Conservation (phyloP, 352 stramenopile genomes). For the Phytophthora uliginosa region DNA sequence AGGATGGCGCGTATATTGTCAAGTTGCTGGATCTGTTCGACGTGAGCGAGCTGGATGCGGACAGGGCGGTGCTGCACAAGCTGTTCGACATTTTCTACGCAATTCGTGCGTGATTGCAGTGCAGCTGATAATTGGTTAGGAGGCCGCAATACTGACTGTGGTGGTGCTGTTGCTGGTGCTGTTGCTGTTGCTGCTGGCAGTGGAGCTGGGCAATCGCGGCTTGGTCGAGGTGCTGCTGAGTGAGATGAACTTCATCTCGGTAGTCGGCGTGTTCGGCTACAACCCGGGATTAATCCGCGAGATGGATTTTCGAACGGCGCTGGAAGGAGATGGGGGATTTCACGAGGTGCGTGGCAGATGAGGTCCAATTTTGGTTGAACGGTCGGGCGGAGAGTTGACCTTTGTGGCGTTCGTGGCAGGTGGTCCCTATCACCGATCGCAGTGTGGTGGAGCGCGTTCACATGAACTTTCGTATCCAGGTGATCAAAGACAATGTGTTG, state of each 20-base stretch:
- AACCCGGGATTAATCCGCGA: conserved; percentile 81
- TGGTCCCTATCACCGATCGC: conserved; percentile 76
- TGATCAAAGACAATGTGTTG: conserved; percentile 90
- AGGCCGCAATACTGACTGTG: background rate
- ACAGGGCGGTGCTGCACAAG: conserved; percentile 66
- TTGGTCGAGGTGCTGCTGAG: conserved; percentile 79
- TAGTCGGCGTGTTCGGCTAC: conserved; percentile 84
- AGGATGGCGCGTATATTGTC: conserved; percentile 80
- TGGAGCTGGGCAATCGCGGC: conserved; percentile 77
- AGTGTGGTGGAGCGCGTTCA: conserved; percentile 78
- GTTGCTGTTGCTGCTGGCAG: conserved; percentile 33
- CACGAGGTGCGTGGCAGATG: conserved; percentile 57
- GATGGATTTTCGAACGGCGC: conserved; percentile 77
- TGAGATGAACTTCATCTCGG: conserved; percentile 84
- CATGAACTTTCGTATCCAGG: conserved; percentile 90
- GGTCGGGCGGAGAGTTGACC: background rate
- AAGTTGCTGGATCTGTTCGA: conserved; percentile 84
- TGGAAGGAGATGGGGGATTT: conserved; percentile 72
- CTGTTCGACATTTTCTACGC: conserved; percentile 86
- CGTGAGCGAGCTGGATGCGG: conserved; percentile 71
- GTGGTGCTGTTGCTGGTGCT: background rate
- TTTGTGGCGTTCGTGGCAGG: conserved; percentile 36
- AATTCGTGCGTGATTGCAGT: conserved; percentile 45
- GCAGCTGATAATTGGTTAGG: background rate
- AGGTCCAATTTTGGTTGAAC: conserved; percentile 1